phyloP scores from a whole-genome alignment of 2,329 filamentous ascomycete genomes.

The Rachicladosporium sp. region DNA sequence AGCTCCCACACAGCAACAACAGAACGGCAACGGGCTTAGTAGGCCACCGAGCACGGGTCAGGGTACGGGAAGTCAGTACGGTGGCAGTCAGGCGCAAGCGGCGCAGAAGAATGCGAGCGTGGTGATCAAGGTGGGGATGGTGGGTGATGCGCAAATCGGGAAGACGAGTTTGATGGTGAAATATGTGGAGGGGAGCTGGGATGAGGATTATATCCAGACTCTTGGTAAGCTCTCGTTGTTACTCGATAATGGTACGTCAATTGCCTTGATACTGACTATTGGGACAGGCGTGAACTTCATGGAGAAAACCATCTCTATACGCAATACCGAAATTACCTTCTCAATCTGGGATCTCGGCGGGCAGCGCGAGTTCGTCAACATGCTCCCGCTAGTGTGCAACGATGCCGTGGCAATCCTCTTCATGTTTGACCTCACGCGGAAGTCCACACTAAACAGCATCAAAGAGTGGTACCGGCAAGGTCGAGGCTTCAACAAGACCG shows the following conservation, averaged over 20 bases:
- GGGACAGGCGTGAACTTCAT: slow-evolving; percentile 99
- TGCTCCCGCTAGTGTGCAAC: slow-evolving; percentile 98
- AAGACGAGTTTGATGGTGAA: slow-evolving; percentile 99
- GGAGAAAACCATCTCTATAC: slow-evolving; percentile 99
- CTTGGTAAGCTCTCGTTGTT: too few relatives aligned
- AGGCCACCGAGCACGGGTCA: slow-evolving; percentile 18
- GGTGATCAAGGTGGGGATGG: slow-evolving; percentile 99
- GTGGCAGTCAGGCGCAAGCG: slow-evolving; percentile 20
- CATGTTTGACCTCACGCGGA: slow-evolving; percentile 94
- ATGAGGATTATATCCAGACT: slow-evolving; percentile 99
- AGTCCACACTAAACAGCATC: slow-evolving; percentile 96
- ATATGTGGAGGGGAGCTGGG: slow-evolving; percentile 98
- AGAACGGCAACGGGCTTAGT: slow-evolving; percentile 21
- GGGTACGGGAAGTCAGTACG: slow-evolving; percentile 17
- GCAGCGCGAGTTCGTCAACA: slow-evolving; percentile 98
- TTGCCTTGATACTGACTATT: too few relatives aligned
- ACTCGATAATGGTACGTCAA: too few relatives aligned
- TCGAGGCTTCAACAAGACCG: slow-evolving; percentile 97
- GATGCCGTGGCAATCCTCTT: slow-evolving; percentile 96
- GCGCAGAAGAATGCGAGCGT: slow-evolving; percentile 49
- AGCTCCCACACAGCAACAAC: slow-evolving; percentile 2
- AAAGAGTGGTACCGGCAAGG: slow-evolving; percentile 99
- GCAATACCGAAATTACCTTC: slow-evolving; percentile 98
- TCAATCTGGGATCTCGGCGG: slow-evolving; percentile 98
- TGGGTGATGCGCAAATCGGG: slow-evolving; percentile 95